phyloP scores from a whole-genome alignment of 176 grass and related monocot species.

The Areca catechu region DNA sequence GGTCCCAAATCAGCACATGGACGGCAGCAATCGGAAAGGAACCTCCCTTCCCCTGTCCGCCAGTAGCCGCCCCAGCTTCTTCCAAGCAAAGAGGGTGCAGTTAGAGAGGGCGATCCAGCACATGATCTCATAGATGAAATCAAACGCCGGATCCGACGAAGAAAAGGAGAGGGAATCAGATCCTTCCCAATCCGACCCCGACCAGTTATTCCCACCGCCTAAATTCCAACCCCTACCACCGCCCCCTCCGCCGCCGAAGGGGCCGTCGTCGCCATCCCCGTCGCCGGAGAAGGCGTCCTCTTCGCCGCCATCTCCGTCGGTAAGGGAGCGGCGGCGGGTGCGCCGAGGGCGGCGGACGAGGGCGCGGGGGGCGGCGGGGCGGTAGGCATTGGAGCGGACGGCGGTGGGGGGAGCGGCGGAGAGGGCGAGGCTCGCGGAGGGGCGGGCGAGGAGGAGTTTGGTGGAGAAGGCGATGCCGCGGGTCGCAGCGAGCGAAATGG shows the following conservation, averaged over 20 bases:
- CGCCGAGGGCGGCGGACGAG: constrained; percentile 31
- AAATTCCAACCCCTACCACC: constrained; percentile 7
- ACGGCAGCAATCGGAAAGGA: constrained; percentile 31
- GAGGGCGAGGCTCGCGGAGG: constrained; percentile 10
- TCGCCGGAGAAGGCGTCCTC: constrained; percentile 29
- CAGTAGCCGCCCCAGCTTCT: constrained; percentile 35
- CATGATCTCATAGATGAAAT: constrained; percentile 45
- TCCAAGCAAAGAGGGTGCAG: constrained; percentile 50
- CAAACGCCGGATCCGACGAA: constrained; percentile 19
- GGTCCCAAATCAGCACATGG: constrained; percentile 24
- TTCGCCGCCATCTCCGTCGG: constrained; percentile 12
- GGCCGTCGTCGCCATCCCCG: constrained; percentile 13
- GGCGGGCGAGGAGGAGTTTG: constrained; percentile 25
- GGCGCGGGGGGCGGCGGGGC: constrained; percentile 28
- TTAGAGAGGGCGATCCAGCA: constrained; percentile 50
- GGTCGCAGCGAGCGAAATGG: not conserved
- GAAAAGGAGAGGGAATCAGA: constrained; percentile 16
- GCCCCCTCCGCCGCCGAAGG: constrained; percentile 9
- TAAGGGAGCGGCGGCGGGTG: constrained; percentile 23
- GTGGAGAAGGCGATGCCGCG: constrained; percentile 11
- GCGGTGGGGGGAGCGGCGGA: constrained; percentile 7
- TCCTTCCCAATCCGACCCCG: constrained; percentile 22
- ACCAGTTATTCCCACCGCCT: constrained; percentile 9
- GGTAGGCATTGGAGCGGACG: not conserved
- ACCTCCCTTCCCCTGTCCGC: constrained; percentile 12